These are phyloP conservation scores for Trypanosoma cruzi DNA, from an alignment of 208 protist species.

Conservation along the genomic window DNA sequence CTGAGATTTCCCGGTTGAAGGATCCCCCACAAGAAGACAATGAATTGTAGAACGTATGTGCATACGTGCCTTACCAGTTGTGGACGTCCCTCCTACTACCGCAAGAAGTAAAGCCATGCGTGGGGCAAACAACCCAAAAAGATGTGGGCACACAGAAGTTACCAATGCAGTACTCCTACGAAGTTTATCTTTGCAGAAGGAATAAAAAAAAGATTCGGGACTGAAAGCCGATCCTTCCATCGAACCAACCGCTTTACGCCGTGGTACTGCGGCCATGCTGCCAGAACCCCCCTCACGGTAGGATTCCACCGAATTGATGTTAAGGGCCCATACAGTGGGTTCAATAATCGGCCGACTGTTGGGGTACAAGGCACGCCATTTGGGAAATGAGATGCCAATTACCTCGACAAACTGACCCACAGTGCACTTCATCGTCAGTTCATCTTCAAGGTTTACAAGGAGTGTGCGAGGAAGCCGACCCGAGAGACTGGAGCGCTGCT, in stretches of 20 bases:
- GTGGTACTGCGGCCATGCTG: conserved; percentile 18
- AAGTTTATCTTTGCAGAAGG: conserved; percentile 47
- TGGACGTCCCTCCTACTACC: conserved; percentile 64
- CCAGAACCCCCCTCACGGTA: conserved; percentile 52
- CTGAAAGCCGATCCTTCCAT: conserved; percentile 58
- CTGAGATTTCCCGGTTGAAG: conserved; percentile 98
- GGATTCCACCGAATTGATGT: conserved; percentile 78
- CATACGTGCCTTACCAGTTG: conserved; percentile 60
- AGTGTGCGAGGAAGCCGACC: conserved; percentile 79
- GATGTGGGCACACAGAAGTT: conserved; percentile 69
- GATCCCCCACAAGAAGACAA: conserved; percentile 98
- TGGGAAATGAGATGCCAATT: conserved; percentile 72
- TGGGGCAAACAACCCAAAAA: conserved; percentile 81
- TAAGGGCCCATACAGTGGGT: conserved; percentile 77
- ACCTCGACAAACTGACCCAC: conserved; percentile 90
- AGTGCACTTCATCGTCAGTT: conserved; percentile 74
- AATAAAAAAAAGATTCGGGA: conserved; percentile 76
- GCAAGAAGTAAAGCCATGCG: conserved; percentile 82
- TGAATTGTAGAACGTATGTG: conserved; percentile 95
- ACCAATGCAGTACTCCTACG: conserved; percentile 54
- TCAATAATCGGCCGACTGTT: conserved; percentile 73
- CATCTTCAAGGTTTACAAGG: conserved; percentile 83
- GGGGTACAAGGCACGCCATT: conserved; percentile 69
- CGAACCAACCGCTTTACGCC: conserved; percentile 25
- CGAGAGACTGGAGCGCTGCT: conserved; percentile 78